phyloP scores from a whole-genome alignment of 2,329 filamentous ascomycete species.

The Rhinocladiella similis region DNA sequence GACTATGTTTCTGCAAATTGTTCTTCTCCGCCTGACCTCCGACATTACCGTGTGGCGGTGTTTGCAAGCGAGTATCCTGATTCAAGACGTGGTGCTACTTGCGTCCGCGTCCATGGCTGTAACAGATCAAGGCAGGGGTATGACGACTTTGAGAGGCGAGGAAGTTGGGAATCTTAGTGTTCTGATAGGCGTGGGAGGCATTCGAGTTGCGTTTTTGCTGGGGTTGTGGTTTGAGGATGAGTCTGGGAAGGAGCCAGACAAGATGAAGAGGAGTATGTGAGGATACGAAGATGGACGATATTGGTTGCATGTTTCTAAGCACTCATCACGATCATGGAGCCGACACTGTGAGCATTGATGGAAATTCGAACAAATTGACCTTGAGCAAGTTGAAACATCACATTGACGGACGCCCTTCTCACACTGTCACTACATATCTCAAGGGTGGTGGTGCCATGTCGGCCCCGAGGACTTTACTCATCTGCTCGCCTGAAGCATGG shows the following conservation, averaged over 20 bases:
- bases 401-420: no score
- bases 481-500: no score
- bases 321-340: no score
- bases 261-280: neutral
- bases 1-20: slow-evolving; percentile 9
- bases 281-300: no score
- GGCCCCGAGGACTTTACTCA: no score
- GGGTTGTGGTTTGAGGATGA: neutral
- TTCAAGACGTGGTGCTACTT: slow-evolving; percentile 9
- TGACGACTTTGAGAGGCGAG: neutral
- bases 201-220: slow-evolving; percentile 9
- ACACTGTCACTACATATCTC: no score
- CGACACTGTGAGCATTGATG: no score
- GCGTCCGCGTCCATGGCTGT: neutral
- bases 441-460: no score
- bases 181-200: neutral
- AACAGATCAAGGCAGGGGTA: neutral
- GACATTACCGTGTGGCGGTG: slow-evolving; percentile 12
- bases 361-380: no score
- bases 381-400: no score
- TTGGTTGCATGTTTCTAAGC: no score
- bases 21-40: slow-evolving; percentile 5
- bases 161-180: slow-evolving; percentile 6
- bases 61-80: slow-evolving; percentile 8
- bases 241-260: neutral